phyloP scores from a whole-genome alignment of 768 basidiomycete species.

The Hygrophorus pudorinus region DNA sequence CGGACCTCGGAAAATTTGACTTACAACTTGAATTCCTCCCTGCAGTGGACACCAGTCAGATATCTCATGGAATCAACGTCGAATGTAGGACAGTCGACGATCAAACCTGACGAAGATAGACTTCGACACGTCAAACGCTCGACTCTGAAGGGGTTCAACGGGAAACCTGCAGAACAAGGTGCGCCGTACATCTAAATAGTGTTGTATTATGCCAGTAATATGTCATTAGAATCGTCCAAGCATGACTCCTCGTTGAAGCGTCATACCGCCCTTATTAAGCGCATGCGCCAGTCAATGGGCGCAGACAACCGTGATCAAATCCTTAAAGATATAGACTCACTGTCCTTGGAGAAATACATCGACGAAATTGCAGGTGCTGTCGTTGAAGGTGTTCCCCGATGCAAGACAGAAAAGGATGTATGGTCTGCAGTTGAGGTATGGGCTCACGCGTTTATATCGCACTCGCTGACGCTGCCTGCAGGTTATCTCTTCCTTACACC shows the following conservation, averaged over 20 bases:
- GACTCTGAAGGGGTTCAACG: constrained; percentile 50
- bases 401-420: constrained; percentile 89
- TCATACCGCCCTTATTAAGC: constrained; percentile 92
- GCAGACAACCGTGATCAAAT: constrained; percentile 77
- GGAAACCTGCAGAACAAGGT: constrained; percentile 40
- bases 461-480: constrained; percentile 20
- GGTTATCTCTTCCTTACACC: constrained; percentile 84
- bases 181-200: constrained; percentile 11
- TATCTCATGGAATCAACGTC: constrained; percentile 10
- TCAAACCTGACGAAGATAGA: constrained; percentile 33
- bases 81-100: constrained; percentile 7
- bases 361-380: constrained; percentile 88
- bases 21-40: background rate
- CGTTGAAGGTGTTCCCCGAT: constrained; percentile 75
- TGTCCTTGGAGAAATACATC: constrained; percentile 91
- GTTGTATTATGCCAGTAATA: background rate
- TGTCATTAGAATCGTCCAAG: constrained; percentile 50
- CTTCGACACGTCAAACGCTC: constrained; percentile 45
- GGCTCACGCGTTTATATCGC: constrained; percentile 3
- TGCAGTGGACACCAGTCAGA: background rate
- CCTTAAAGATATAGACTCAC: constrained; percentile 82
- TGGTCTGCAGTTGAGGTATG: constrained; percentile 88
- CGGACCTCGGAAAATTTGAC: no score
- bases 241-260: constrained; percentile 93
- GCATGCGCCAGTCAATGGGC: constrained; percentile 80